Base-by-base conservation (phyloP, 495 filamentous ascomycete species). In the Neurospora sp. region DNA sequence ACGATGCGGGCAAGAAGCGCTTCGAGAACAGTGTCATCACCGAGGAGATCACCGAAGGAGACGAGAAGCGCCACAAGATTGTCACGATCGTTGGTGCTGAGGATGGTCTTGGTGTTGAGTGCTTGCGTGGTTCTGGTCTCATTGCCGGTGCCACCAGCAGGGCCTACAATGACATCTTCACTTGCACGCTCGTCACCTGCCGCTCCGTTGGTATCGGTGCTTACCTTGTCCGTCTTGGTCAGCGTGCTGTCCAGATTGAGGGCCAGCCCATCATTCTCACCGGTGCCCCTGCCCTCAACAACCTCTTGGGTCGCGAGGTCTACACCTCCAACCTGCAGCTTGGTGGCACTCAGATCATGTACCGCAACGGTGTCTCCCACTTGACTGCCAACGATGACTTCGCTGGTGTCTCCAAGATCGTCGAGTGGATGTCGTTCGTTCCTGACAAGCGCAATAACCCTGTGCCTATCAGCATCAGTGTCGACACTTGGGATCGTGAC, bases 271-370 rank as follows among this genome's bases (percentile, higher is more conserved):
- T 99, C 84, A 99, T 99, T 78, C 90, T 99, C 73, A 99, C 96
- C 80, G 96, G 96, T 87, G 96, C 96, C 39, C 93, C 93, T 75
- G 96, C 96, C 72, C 92, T 99, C 83, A 99, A 99, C 89, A 99
- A 98, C 86, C 86, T 99, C 76, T 91, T 99, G 70, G 96, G 96
- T 48, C 92, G 96, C 75, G 96, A 99, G 84, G 95, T 99, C 20
- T 99, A 99, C 87, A 97, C 96, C 66, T 98, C 96, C 41, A 99
- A 99, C 88, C 83, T 99, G 75, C 96, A 99, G 86, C 92, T 99
- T 75, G 96, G 96, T 89, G 96, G 96, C 77, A 98, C 96, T 48
- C 96, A 99, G 85, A 99, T 99, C 88, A 99, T 99, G 96, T 98
- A 99, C 89, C 95, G 91, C 85, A 99, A 99, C 81, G 96, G 96